A percentile compares a stretch with the other conserved stretches of the same genome.
phyloP scores from a whole-genome alignment of 768 basidiomycete genomes.

The Boletus rufocinnamomeus region DNA sequence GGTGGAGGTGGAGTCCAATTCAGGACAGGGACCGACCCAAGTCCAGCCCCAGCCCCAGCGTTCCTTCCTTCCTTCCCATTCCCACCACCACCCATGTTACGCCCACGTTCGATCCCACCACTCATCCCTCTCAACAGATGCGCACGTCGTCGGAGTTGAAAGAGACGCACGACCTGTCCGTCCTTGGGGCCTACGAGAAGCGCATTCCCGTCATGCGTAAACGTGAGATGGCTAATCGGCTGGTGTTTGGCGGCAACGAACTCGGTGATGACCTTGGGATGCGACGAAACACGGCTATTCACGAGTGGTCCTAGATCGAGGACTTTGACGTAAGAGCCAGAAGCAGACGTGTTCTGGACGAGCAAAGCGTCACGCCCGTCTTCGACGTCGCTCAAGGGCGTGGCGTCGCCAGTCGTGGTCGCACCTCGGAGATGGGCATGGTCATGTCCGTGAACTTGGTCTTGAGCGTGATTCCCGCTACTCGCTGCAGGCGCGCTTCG shows the following conservation, averaged over 20 bases:
- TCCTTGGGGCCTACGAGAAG: constrained; percentile 54
- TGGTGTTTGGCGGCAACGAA: constrained; percentile 52
- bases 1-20: constrained; percentile 4
- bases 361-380: constrained; percentile 10
- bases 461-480: constrained; percentile 15
- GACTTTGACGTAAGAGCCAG: constrained; percentile 53
- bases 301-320: constrained; percentile 52
- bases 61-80: constrained; percentile 5
- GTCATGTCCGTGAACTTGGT: constrained; percentile 7
- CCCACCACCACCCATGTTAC: background rate
- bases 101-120: background rate
- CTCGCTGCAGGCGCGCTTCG: constrained; percentile 59
- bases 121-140: constrained; percentile 20
- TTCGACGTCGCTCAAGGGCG: constrained; percentile 17
- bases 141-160: constrained; percentile 39
- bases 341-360: constrained; percentile 16
- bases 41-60: constrained; percentile 7
- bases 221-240: constrained; percentile 48
- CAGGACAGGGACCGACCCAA: background rate
- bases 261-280: constrained; percentile 43
- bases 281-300: constrained; percentile 17
- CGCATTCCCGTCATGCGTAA: constrained; percentile 54
- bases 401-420: constrained; percentile 8
- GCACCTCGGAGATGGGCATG: constrained; percentile 20
- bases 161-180: constrained; percentile 55